These are phyloP conservation scores for Nakazawaea ishiwadae DNA, from an alignment of 805 yeast genomes.

Conservation along the genomic window DNA sequence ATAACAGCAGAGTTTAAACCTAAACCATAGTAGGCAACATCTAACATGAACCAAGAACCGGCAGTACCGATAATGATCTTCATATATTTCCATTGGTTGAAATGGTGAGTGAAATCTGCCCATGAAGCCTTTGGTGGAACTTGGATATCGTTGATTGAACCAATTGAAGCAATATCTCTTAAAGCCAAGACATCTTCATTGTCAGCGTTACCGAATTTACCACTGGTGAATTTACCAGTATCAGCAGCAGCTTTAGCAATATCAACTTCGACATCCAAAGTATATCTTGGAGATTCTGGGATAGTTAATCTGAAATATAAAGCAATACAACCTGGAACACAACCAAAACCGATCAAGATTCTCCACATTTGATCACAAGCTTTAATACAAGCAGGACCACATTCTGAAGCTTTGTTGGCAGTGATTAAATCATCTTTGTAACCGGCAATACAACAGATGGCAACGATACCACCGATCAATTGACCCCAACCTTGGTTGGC, in stretches of 20 bases:
- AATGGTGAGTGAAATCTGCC: constrained; percentile 67
- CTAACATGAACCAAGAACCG: constrained; percentile 86
- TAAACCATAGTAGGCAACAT: constrained; percentile 87
- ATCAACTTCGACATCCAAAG: constrained; percentile 68
- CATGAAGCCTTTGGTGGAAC: constrained; percentile 81
- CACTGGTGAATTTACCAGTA: constrained; percentile 44
- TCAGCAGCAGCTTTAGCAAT: constrained; percentile 55
- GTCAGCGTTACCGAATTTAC: constrained; percentile 47
- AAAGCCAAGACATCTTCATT: constrained; percentile 38
- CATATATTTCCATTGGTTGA: constrained; percentile 82
- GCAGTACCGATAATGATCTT: constrained; percentile 86
- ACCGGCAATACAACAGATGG: constrained; percentile 70
- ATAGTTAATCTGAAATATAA: constrained; percentile 89
- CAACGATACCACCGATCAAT: constrained; percentile 79
- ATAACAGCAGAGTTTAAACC: constrained; percentile 79
- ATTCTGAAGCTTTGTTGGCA: constrained; percentile 52
- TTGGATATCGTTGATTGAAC: constrained; percentile 12
- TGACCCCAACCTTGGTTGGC: constrained; percentile 98
- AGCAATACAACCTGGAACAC: constrained; percentile 82
- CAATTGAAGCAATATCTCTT: constrained; percentile 31
- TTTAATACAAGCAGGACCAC: constrained; percentile 61
- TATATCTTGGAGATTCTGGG: constrained; percentile 92
- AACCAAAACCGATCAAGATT: constrained; percentile 82
- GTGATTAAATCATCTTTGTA: constrained; percentile 57
- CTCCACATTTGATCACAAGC: constrained; percentile 97